A percentile compares a stretch with the other conserved stretches of the same genome.
These are phyloP conservation scores for Sanghuangporus baumii DNA, from an alignment of 1,284 basidiomycete genomes.

Conservation along the genomic window DNA sequence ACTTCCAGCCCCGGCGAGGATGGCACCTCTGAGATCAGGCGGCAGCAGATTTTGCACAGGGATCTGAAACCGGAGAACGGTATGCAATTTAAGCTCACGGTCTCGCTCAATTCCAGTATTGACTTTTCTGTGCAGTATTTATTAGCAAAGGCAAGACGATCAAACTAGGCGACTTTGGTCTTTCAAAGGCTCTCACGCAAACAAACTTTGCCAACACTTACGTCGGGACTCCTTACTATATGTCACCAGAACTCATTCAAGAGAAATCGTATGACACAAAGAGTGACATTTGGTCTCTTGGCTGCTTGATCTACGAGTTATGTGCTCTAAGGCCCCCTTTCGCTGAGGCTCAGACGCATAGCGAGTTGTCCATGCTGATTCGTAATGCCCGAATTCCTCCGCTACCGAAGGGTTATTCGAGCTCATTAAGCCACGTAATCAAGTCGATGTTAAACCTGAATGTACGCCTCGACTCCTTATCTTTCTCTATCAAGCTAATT, in stretches of 20 bases:
- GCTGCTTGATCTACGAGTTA: conserved; percentile 93
- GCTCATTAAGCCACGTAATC: conserved; percentile 65
- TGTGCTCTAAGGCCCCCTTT: conserved; percentile 90
- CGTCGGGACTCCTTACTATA: conserved; percentile 98
- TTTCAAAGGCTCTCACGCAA: conserved; percentile 86
- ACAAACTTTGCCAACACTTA: conserved; percentile 93
- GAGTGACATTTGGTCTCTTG: conserved; percentile 97
- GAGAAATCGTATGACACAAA: conserved; percentile 96
- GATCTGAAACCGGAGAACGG: conserved; percentile 98
- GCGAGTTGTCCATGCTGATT: conserved; percentile 78
- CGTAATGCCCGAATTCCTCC: conserved; percentile 84
- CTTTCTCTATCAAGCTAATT: not conserved
- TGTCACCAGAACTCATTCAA: conserved; percentile 96
- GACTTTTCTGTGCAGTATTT: conserved; percentile 53
- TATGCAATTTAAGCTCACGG: conserved; percentile 30
- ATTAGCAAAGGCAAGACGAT: conserved; percentile 74
- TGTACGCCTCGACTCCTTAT: conserved; percentile 37
- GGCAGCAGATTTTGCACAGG: conserved; percentile 84
- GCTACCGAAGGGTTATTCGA: conserved; percentile 77
- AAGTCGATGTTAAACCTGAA: conserved; percentile 85
- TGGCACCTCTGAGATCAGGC: conserved; percentile 36
- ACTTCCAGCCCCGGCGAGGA: conserved; percentile 44
- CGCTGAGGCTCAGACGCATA: conserved; percentile 84
- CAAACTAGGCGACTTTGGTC: conserved; percentile 94
- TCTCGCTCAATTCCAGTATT: not conserved